Base-by-base conservation (phyloP, 1,284 basidiomycete species). In the Ganoderma boninense region DNA sequence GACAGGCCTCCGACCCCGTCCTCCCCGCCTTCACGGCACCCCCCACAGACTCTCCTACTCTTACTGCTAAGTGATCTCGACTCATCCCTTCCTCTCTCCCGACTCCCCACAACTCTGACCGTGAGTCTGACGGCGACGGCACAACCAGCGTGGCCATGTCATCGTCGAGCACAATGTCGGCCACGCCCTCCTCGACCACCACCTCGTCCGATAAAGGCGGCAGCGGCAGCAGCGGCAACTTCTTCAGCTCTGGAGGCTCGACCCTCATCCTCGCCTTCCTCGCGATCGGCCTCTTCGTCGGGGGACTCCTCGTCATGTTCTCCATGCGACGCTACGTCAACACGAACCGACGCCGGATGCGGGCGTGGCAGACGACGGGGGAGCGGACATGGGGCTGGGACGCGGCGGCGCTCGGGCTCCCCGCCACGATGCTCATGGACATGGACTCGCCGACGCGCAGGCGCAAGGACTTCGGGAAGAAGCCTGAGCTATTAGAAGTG, bases 211-310 rank as follows among this genome's bases (percentile, higher is more conserved):
- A 54, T 62, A 52, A 42, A 59, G 35, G 18, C 42, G 10, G 35
- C n/a, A n/a, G n/a, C n/a, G n/a, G n/a, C n/a, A n/a, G n/a, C 62
- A 26, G 35, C 46, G 38, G 38, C 62, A 44, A 64, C 26, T 72
- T 77, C 69, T 71, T 77, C 67, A 68, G 71, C 23, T 62, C 72
- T 26, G 76, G 76, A 64, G 76, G 75, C 18, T 75, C 77, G 46
- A 77, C 77, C 5, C 74, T 79, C 73, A 75, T 79, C 64, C 78
- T 79, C 63, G 77, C 76, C 7, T 78, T 78, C 66, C 75, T 79
- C 46, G 78, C 77, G 18, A 70, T 79, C 11, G 77, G 77, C 29
- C 73, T 79, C 32, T 78, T 79, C 65, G 67, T 74, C 38, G 78
- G 76, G 1, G 78, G 78, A 2, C 69, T 77, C 57, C 60, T 79